These are phyloP conservation scores for Fusarium sterilihyphosum DNA, from an alignment of 2,329 filamentous ascomycete genomes.

Conservation along the genomic window DNA sequence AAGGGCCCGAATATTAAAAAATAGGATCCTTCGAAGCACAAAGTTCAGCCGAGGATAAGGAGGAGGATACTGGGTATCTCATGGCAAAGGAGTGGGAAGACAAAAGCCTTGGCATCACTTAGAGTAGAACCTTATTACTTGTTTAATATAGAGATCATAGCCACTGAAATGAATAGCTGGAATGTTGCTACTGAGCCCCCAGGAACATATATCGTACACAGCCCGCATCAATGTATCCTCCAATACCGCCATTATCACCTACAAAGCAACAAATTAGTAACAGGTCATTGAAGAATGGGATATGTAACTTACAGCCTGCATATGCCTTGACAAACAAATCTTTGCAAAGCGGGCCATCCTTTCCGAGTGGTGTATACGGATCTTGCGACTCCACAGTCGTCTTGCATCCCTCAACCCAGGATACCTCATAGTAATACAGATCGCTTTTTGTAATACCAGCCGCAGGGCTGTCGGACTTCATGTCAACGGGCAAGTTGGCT, in stretches of 20 bases:
- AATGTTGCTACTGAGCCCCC: not conserved
- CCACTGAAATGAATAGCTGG: rapidly evolving
- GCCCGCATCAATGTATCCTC: not conserved
- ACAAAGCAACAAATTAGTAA: too few relatives aligned
- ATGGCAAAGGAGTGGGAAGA: rapidly evolving
- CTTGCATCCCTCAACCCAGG: not conserved
- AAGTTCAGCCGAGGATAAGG: too few relatives aligned
- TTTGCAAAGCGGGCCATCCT: not conserved
- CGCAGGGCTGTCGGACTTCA: not conserved
- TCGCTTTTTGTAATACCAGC: not conserved
- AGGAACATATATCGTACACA: not conserved
- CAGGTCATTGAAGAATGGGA: too few relatives aligned
- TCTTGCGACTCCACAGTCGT: not conserved
- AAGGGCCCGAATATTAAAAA: rapidly evolving
- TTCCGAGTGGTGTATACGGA: not conserved
- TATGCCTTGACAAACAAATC: not conserved
- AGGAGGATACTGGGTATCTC: not conserved
- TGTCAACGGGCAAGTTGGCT: not conserved
- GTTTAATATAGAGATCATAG: not conserved
- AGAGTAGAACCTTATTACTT: too few relatives aligned
- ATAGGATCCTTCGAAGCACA: not conserved
- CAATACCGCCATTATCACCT: conserved; percentile 3
- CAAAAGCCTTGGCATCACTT: not conserved
- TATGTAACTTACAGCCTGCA: not conserved
- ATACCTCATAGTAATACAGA: not conserved